Evolutionary conservation across 2,329 filamentous ascomycete species (phyloP), one percentile per base, ranked within the genome.

Genomic region (Teratosphaeria pseudoeucalypti): DNA sequence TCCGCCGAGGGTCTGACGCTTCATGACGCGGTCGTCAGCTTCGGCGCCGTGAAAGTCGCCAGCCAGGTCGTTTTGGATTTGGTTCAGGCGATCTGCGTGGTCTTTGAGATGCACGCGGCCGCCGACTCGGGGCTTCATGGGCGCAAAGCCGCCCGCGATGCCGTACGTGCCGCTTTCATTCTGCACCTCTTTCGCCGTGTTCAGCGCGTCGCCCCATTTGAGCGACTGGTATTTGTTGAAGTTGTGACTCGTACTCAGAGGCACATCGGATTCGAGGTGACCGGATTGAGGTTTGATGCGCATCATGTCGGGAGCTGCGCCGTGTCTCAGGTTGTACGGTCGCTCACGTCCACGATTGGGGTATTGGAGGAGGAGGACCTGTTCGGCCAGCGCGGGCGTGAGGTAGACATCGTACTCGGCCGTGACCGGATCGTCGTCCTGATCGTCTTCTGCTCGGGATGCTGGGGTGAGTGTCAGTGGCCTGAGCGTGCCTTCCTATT

Each of bases 221-320:
- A 94, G 77, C 55, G 90, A 92, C 76, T 92, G 91, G 65, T 83
- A 82, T 65, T 87, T 83, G 76, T 97, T 91, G 78, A 96, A 97
- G 70, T 89, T 87, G 59, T 77, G 73, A 55, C 79, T 78, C 63
- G 85, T 85, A 77, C 86, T 85, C 67, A 96, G 79, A 4, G 90
- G 90, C n/a, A 96, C 82, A 72, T 99, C 94, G 57, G 97, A 80
- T 76, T 99, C 94, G 59, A 96, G 80, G 76, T 96, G 89, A 59
- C 92, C 92, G 0, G 89, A 84, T 27, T 56, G 32, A 14, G 86
- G 82, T 77, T 97, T 99, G 72, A 96, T 78, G 65, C 92, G 90
- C 68, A 97, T 79, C 67, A 88, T 85, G 16, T 83, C 78, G 11
- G 92, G 88, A 58, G 81, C 79, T 34, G 82, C 79, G 16, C 77